Evolutionary conservation across 208 protist species (phyloP), one percentile per base, ranked within the genome.

Genomic region (Leishmania lainsoni): DNA sequence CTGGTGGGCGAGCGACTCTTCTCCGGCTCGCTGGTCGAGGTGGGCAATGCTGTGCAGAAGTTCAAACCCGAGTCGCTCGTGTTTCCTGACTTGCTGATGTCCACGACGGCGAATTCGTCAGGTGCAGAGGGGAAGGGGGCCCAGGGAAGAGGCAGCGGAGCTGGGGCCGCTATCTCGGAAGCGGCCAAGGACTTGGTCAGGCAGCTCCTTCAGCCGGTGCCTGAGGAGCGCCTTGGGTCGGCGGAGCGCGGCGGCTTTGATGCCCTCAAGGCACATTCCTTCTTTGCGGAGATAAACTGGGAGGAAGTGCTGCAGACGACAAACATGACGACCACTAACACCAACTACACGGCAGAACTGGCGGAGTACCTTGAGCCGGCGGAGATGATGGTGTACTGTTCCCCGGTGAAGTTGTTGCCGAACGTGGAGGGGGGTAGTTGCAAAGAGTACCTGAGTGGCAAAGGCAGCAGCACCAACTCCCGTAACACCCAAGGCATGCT

Each of bases 221-320:
- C 97, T 16, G 63, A 58, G 58, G 78, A 93, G 63, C 92, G 97
- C 48, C 78, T 99, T 32, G 95, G 96, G 14, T 83, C 86, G n/a
- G 84, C 81, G 5, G 81, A 85, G 83, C 77, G 79, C 20, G 93
- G 94, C 68, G 93, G 93, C n/a, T 98, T 97, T 80, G 80, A 65
- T 4, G 84, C 71, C 16, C 81, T 99, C 10, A 98, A 98, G 84
- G 66, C 54, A 2, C 96, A 99, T 76, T 81, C 90, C 22, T 98
- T 98, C 84, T 99, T 98, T 80, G 71, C 77, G 2, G 85, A 79
- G 12, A 89, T 98, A 54, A 82, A 91, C 81, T 98, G 95, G 94
- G 83, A 29, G 22, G 39, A 63, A 65, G 58, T 95, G 70, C 81
- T 89, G 42, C 70, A 89, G 35, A 86, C 78, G 32, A 83, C 84